Percentiles rank a stretch among this genome's conserved stretches.
phyloP scores from a whole-genome alignment of 768 basidiomycete genomes.

The Trametes elegans region DNA sequence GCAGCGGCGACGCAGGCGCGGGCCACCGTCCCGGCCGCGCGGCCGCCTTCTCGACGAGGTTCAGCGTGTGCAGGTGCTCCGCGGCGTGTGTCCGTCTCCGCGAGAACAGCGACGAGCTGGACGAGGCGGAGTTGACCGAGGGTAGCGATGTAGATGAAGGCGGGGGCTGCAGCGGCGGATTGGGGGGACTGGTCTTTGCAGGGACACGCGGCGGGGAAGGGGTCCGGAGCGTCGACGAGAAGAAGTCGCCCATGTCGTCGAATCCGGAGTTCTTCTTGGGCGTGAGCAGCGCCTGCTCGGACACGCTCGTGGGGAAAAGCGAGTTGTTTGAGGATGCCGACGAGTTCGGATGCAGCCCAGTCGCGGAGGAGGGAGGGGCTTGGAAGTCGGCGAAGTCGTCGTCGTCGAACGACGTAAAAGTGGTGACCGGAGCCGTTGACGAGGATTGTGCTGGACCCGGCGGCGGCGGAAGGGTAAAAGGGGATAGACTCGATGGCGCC shows the following conservation, averaged over 20 bases:
- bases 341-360: conserved; percentile 14
- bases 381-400: conserved; percentile 28
- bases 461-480: conserved; percentile 9
- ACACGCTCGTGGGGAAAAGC: conserved; percentile 22
- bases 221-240: conserved; percentile 39
- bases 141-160: conserved; percentile 6
- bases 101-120: conserved; percentile 9
- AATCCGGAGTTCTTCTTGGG: conserved; percentile 28
- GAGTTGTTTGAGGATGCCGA: conserved; percentile 24
- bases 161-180: neutral
- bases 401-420: conserved; percentile 19
- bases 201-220: conserved; percentile 41
- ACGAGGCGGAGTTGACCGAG: neutral
- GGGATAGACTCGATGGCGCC: neutral
- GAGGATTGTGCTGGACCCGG: neutral
- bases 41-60: conserved; percentile 56
- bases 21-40: conserved; percentile 44
- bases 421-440: neutral
- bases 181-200: conserved; percentile 14
- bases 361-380: conserved; percentile 12
- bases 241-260: conserved; percentile 51
- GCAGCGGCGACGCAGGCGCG: conserved; percentile 45
- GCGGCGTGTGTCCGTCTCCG: conserved; percentile 37
- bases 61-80: conserved; percentile 56
- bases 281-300: conserved; percentile 22